Evolutionary conservation across 176 grass and related monocot species (phyloP), one percentile per base, ranked within the genome.

Genomic region (Phoenix dactylifera): DNA sequence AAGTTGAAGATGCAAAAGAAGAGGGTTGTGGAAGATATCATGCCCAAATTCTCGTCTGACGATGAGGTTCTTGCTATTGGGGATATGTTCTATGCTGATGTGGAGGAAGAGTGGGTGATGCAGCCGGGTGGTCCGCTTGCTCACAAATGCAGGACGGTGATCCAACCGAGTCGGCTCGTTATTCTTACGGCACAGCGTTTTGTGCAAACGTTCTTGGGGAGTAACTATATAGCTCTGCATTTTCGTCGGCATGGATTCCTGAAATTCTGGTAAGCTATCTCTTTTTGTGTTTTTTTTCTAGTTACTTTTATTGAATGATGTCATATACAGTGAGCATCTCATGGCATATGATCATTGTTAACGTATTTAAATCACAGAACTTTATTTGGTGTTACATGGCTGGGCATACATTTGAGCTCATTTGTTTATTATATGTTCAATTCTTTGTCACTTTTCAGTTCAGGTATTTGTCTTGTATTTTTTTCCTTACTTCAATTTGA

Each of bases 161-260:
- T 97, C 66, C 92, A 85, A 15, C 92, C 92, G 63, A 85, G 63
- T 71, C 80, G 58, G 57, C 59, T 85, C 49, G 83, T 97, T 18
- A 55, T 85, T 72, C 87, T 97, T 58, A 97, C 87, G 14, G 87
- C 92, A 3, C 78, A 91, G 60, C 86, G 92, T 1, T 97, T 97
- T 52, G 80, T 97, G 51, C 92, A 97, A 78, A 97, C 92, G 65
- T 90, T 91, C 66, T 68, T 97, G 72, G 92, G 92, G 4, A 75
- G 72, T 24, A 90, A 97, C 77, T 97, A 88, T 55, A 72, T 97
- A n/a, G 87, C 87, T 49, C 79, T 97, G 67, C 92, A 97, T 82
- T 97, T 97, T 56, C 81, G 92, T 26, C 78, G 92, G 18, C 92
- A 91, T 74, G 92, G 92, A 12, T 97, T 85, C 73, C 81, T 97